phyloP scores from a whole-genome alignment of 805 yeast genomes.

The Alloascoidea hylecoeti region DNA sequence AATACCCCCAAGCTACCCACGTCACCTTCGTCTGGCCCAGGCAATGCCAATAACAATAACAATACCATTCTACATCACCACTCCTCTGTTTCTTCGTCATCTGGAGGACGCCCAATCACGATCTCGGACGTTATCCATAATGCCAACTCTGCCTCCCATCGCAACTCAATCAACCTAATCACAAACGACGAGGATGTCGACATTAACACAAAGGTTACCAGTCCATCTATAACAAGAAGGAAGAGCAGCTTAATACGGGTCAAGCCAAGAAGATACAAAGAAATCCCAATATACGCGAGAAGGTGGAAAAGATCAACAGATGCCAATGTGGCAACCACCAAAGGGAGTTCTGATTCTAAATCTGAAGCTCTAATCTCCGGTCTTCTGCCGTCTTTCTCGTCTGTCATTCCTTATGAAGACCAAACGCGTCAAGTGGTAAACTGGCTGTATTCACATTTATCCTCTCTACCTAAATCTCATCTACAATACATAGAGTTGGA shows the following conservation, averaged over 20 bases:
- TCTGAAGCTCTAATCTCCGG: too few species aligned
- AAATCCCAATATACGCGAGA: not conserved
- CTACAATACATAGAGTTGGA: not conserved
- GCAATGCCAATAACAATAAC: not conserved
- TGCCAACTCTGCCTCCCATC: not conserved
- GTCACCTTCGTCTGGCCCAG: not conserved
- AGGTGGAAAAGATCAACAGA: not conserved
- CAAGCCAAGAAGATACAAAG: too few species aligned
- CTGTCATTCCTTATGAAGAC: not conserved
- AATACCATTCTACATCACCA: not conserved
- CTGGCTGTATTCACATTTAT: not conserved
- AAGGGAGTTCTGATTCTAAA: not conserved
- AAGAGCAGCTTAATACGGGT: too few species aligned
- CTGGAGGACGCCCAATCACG: not conserved
- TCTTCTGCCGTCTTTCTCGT: not conserved
- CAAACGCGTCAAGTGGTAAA: not conserved
- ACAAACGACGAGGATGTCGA: conserved; percentile 1
- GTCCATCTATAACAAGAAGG: too few species aligned
- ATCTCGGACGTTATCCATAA: not conserved
- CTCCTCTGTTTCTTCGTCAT: not conserved
- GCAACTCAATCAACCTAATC: not conserved
- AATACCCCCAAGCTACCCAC: not conserved
- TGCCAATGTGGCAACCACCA: not conserved
- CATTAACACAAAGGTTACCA: not conserved
- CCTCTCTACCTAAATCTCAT: not conserved